Base-by-base conservation (phyloP, 1,139 yeast genomes). In the Protomyces inouyei region DNA sequence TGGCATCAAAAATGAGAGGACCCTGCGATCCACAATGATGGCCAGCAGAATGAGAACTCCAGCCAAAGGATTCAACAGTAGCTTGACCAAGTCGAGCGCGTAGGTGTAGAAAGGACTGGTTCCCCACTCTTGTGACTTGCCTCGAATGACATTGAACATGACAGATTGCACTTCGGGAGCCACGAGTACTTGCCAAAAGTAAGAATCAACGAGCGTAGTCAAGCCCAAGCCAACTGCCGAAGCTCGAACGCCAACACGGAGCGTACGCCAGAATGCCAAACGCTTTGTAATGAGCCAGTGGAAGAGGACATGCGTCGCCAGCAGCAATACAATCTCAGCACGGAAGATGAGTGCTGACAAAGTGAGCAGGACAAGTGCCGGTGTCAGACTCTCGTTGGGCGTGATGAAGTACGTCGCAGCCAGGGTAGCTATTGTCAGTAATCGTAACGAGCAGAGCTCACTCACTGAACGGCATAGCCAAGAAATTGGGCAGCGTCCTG, bases 111-210 rank as follows among this genome's bases (percentile, higher is more conserved):
- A 52, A 14, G 66, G 61, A 21, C 51, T 37, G 16, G 56, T 81
- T 0, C 98, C 98, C 97, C 98, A 93, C 16, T 84, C 79, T 0
- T 82, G 75, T 0, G 96, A 79, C 55, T 87, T 83, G 0, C 96
- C 96, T 4, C 83, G 75, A 18, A 91, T 68, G 2, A 89, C 87
- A 72, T 92, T 92, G 76, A 83, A 92, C 16, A 82, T 64, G 71
- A 92, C 86, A 0, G 95, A 83, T 54, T 80, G 80, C 1, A 89
- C 67, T 74, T 92, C 98, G 0, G 98, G 98, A 52, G 90, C 72
- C 16, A 72, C 68, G 2, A 73, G 73, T 66, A 55, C 71, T 67
- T 79, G 79, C 97, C 97, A 92, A 75, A 90, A 88, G 72, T 81
- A 83, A 0, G 95, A 83, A 74, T 93, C 98, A 1, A 90, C 76